Base-by-base conservation (phyloP, 148 eudicot genomes). In the Mesembryanthemum crystallinum region DNA sequence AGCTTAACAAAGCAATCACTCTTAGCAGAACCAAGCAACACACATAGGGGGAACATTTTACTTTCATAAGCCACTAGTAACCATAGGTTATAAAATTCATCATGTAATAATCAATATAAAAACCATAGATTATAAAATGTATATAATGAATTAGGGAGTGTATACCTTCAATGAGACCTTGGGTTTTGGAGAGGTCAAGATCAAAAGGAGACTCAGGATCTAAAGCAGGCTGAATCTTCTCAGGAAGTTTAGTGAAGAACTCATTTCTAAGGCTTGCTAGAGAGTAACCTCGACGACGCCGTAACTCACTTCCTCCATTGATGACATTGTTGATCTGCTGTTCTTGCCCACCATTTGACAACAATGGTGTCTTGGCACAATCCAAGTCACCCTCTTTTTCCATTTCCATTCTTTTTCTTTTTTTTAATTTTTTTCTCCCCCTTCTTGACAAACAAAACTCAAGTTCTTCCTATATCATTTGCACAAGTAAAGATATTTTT, bases 181-280 rank as follows among this genome's bases (percentile, higher is more conserved):
- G 60, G 55, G 90, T 80, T 82, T 77, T 86, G 14, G 93, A 86
- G 62, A 92, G 78, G 73, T 92, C 83, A 63, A 90, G 75, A 75
- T 82, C 79, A 58, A 84, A 86, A 67, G 93, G 93, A 28, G 83
- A 76, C 73, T 92, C 98, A 57, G 93, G 95, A 86, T 92, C 93
- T 74, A 90, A 67, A 0, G 79, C 87, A 29, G 85, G 73, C 37
- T 76, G 81, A 45, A 92, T 82, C 78, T 92, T 92, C 17, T 84
- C 83, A 35, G 98, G 98, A 76, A 92, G 79, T 35, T 83, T 89
- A 52, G 98, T 87, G 27, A 92, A 73, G 86, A 92, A 92, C 60
- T 86, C 89, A 33, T 72, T 60, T 66, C 84, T 88, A 29, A 90
- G 65, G 43, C 65, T 82, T 47, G 81, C 78, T 54, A 82, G 82